Evolutionary conservation across 2,329 filamentous ascomycete species (phyloP), one percentile per base, ranked within the genome.

Genomic region (Scedosporium aurantiacum): DNA sequence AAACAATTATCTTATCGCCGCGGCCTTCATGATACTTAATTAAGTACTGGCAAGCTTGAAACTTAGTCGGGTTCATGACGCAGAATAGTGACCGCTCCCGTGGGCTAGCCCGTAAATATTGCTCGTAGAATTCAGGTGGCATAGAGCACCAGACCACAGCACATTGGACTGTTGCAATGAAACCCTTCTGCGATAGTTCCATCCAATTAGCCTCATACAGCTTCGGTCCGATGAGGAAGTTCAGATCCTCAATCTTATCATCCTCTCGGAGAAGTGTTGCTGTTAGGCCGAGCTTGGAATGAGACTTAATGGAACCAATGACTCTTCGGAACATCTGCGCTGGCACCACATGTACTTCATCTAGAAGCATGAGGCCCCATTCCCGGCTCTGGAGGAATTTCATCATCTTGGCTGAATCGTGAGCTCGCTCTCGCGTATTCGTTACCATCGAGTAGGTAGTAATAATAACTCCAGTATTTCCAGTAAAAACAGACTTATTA

Each of bases 401-500:
- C 91, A 99, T 97, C 85, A 97, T 96, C 77, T 96, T 95, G 70
- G 94, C 86, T 3, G 93, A 90, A 71, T 99, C 93, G 71, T 97
- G 87, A 1, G 94, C 93, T 63, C 93, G 83, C 63, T 90, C 88
- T 58, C 91, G 83, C 14, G 88, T 91, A 69, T 94, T 90, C 8
- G 91, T 96, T n/a, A 99, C 91, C 94, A 99, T 99, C 63, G 91
- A 94, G 73, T 99, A 99, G 1, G 94, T 99, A 10, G 92, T 96
- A 59, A 99, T 91, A 66, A 99, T 95, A 65, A 99, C 92, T 70
- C 94, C 94, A 1, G 94, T 96, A 70, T 91, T 93, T 57, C 92
- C 85, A 1, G 87, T 86, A 68, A 99, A 96, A 62, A 81, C 81
- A 60, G 81, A 80, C 61, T 87, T 86, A 74, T 99, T 99, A 66